Conservation (phyloP, 2,329 filamentous ascomycete species). For the Calonectria montana region DNA sequence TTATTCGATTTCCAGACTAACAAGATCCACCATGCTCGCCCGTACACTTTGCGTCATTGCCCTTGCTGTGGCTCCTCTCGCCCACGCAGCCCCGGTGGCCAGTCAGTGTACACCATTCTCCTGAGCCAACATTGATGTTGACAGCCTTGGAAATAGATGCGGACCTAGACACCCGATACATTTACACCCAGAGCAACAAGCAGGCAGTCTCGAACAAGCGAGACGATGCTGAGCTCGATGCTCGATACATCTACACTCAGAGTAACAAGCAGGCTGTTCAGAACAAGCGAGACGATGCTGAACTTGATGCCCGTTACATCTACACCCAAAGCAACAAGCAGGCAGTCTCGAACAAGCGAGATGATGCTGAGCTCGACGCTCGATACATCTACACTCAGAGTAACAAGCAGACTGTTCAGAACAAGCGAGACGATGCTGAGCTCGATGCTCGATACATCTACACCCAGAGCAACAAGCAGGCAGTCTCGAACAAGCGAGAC, state of each 20-base stretch:
- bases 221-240: not conserved
- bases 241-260: not conserved
- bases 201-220: not conserved
- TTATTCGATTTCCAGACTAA: not conserved
- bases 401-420: not conserved
- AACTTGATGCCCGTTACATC: not conserved
- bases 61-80: not conserved
- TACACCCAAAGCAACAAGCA: not conserved
- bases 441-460: not conserved
- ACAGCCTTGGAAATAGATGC: not conserved
- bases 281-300: not conserved
- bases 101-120: not conserved
- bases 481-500: not conserved
- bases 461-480: not conserved
- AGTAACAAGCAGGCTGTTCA: not conserved
- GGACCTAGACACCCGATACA: not conserved
- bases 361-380: not conserved
- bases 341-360: not conserved
- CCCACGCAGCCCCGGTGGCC: not conserved
- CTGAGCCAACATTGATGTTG: not conserved
- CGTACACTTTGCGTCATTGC: not conserved
- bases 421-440: not conserved
- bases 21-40: not conserved
- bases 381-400: not conserved
- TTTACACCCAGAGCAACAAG: not conserved